Conservation (phyloP, 2,329 filamentous ascomycete genomes). For the Triangularia setosa region DNA sequence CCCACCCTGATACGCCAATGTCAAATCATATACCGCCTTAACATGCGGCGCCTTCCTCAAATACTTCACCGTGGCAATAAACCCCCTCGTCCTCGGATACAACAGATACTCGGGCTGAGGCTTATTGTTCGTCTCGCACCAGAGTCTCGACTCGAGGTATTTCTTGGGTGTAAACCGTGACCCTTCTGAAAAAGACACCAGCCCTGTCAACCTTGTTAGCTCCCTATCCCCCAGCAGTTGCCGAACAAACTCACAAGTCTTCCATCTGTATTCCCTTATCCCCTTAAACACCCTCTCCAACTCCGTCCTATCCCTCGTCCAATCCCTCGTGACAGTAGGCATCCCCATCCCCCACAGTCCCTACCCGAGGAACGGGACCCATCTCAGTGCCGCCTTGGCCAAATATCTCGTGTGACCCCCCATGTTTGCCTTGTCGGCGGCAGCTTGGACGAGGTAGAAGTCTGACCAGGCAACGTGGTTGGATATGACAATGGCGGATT, state of each 20-base stretch:
- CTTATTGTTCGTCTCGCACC: constrained; percentile 48
- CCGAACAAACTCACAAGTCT: constrained; percentile 49
- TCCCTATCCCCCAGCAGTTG: neutral
- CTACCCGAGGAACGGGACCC: constrained; percentile 60
- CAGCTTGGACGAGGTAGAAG: constrained; percentile 61
- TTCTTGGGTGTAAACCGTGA: constrained; percentile 55
- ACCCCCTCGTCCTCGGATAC: constrained; percentile 58
- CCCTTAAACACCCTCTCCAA: constrained; percentile 55
- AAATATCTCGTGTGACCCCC: constrained; percentile 60
- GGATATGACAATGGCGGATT: constrained; percentile 57
- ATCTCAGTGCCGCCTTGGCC: constrained; percentile 55
- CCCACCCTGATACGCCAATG: constrained; percentile 49
- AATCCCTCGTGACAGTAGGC: constrained; percentile 58
- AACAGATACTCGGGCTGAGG: constrained; percentile 54
- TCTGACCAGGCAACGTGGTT: constrained; percentile 61
- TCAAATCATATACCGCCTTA: constrained; percentile 53
- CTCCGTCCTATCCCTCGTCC: constrained; percentile 53
- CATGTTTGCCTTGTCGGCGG: constrained; percentile 54
- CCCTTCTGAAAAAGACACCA: constrained; percentile 62
- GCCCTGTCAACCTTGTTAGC: constrained; percentile 40
- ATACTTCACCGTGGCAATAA: constrained; percentile 55
- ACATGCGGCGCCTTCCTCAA: constrained; percentile 48
- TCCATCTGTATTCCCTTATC: constrained; percentile 49
- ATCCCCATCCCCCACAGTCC: constrained; percentile 63
- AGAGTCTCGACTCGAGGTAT: constrained; percentile 46